phyloP scores from a whole-genome alignment of 2,329 filamentous ascomycete genomes.

The Capronia coronata region DNA sequence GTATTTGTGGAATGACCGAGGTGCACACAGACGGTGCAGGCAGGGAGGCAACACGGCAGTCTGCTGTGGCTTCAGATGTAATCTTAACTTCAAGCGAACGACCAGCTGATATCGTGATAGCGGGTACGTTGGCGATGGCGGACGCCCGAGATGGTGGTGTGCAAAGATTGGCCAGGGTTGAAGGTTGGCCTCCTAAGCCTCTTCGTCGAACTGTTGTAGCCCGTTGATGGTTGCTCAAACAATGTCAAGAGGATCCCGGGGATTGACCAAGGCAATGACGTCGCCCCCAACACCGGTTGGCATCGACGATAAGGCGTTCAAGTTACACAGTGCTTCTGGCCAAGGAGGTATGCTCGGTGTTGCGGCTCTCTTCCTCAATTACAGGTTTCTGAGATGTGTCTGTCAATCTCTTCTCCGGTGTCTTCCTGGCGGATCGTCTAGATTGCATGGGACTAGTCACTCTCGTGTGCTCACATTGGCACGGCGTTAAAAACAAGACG shows the following conservation, averaged over 20 bases:
- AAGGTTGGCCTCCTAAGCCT: too few species aligned
- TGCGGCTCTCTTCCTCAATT: neutral
- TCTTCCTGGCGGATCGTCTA: neutral
- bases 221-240: too few species aligned
- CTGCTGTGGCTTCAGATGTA: neutral
- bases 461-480: neutral
- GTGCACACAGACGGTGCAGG: too few species aligned
- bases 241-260: neutral
- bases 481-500: conserved; percentile 4
- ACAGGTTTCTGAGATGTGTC: neutral
- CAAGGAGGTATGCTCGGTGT: too few species aligned
- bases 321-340: too few species aligned
- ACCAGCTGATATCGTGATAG: neutral
- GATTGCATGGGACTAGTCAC: neutral
- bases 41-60: neutral
- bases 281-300: neutral
- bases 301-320: too few species aligned
- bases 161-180: too few species aligned
- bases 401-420: neutral
- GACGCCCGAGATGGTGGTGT: neutral
- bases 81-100: neutral
- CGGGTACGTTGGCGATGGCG: neutral
- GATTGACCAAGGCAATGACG: neutral
- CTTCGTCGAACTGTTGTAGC: too few species aligned
- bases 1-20: neutral